Base-by-base conservation (phyloP, 345 rosid species). In the Ceriops tagal region DNA sequence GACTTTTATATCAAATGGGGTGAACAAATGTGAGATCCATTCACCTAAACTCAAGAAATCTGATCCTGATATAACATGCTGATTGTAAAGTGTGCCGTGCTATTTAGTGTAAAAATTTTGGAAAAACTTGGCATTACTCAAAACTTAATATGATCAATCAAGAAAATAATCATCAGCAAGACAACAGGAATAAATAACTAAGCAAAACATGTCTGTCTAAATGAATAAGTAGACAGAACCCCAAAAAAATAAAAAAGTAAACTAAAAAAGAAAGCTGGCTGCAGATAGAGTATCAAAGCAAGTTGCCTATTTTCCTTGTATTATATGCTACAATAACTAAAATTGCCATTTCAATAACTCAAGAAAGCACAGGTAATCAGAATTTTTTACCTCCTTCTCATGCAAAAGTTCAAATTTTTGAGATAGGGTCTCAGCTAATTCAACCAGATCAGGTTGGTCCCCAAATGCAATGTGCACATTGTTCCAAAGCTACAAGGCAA, bases 401-500 rank as follows among this genome's bases (percentile, higher is more conserved):
- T 83, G 88, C 72, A 86, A 66, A 6, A 84, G 78, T 76, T 88
- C 92, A 58, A 95, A 92, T 55, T 82, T 84, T 77, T 83, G 81
- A 58, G 91, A 87, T 75, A 95, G 85, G 62, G 81, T 87, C 63
- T 81, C 86, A 56, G 83, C 89, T 79, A 90, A 83, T 68, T 87
- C 92, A 47, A 92, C 76, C 79, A 85, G 79, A 78, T 90, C 92
- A 31, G 88, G 79, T 75, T 90, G 96, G 78, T 90, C 96, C 27
- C 71, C 77, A 34, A 80, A 92, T 53, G 90, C 92, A 67, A 73
- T 58, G 57, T 67, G 87, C 51, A 95, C 82, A 72, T 86, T 78
- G 75, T 83, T 81, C 97, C 99, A 92, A 55, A 95, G 76, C 99
- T 95, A 96, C 82, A 77, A 80, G 53, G 64, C 49, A 34, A 78